These are phyloP conservation scores for Pythium aristosporum DNA, from an alignment of 352 stramenopile genomes.

Conservation along the genomic window DNA sequence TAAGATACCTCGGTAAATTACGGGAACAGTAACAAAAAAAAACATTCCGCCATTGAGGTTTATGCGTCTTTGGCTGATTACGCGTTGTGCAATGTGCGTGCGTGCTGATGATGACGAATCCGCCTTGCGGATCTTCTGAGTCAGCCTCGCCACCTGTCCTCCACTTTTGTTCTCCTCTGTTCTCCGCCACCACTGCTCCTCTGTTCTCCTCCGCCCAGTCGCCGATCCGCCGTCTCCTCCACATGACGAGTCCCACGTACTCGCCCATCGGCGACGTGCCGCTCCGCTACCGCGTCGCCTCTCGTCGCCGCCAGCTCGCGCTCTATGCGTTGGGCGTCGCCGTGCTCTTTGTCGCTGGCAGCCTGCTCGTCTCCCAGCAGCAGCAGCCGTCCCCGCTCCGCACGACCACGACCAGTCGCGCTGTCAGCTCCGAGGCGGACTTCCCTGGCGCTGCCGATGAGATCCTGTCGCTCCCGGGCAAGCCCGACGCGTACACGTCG, in stretches of 20 bases:
- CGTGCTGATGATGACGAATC: too few relatives aligned
- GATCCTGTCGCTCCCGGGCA: conserved; percentile 26
- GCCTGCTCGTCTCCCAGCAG: conserved; percentile 24
- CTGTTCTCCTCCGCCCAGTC: not conserved
- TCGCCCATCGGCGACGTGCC: conserved; percentile 26
- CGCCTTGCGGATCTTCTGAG: too few relatives aligned
- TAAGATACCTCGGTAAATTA: not conserved
- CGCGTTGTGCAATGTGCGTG: too few relatives aligned
- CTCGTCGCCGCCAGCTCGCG: conserved; percentile 21
- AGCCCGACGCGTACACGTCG: conserved; percentile 46
- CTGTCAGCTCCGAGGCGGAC: not conserved
- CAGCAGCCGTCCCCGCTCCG: not conserved
- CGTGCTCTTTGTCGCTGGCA: conserved; percentile 17
- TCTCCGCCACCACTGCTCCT: not conserved
- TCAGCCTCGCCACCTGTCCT: not conserved
- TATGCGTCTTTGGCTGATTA: too few relatives aligned
- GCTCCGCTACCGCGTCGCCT: conserved; percentile 23
- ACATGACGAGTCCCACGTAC: conserved; percentile 10
- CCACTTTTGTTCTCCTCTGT: not conserved
- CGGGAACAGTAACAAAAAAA: not conserved
- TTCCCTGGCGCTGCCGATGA: conserved; percentile 35
- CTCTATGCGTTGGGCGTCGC: conserved; percentile 19
- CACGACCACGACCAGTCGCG: not conserved
- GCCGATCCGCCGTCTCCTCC: not conserved
- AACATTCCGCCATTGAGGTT: conserved; percentile 13